Percentiles rank a stretch among this genome's conserved stretches.
phyloP scores from a whole-genome alignment of 1,139 yeast species.

The Saccharomyces hybrid region DNA sequence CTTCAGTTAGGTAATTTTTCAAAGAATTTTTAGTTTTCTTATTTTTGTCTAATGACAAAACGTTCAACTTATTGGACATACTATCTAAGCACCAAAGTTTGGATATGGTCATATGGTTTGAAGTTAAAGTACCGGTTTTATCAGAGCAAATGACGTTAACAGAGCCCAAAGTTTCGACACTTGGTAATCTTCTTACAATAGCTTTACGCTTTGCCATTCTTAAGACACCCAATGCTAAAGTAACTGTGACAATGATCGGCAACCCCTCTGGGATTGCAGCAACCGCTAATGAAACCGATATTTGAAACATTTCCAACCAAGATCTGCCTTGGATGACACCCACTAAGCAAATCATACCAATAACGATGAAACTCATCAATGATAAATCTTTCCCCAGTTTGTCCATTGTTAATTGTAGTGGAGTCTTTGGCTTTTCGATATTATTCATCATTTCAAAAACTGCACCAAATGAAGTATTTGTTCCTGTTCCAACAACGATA shows the following conservation, averaged over 20 bases:
- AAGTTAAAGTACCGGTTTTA: conserved; percentile 91
- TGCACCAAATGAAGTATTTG: conserved; percentile 81
- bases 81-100: conserved; percentile 67
- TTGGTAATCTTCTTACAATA: conserved; percentile 84
- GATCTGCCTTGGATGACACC: conserved; percentile 86
- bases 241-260: conserved; percentile 93
- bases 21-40: conserved; percentile 24
- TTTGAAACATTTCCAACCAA: conserved; percentile 96
- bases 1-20: conserved; percentile 43
- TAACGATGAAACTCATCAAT: conserved; percentile 69
- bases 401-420: conserved; percentile 90
- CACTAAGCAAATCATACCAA: conserved; percentile 77
- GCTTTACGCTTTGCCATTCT: conserved; percentile 93
- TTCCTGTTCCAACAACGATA: conserved; percentile 84
- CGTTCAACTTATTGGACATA: conserved; percentile 45
- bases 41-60: conserved; percentile 43
- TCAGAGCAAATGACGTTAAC: conserved; percentile 93
- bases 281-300: conserved; percentile 90
- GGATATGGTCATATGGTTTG: conserved; percentile 88
- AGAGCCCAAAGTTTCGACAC: conserved; percentile 92
- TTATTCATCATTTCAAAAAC: conserved; percentile 88
- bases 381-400: conserved; percentile 86
- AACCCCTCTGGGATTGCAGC: conserved; percentile 98
- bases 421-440: conserved; percentile 93
- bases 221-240: conserved; percentile 87